Percentiles rank a stretch among this genome's conserved stretches.
phyloP scores from a whole-genome alignment of 2,329 filamentous ascomycete genomes.

The Trichoderma hamatum region DNA sequence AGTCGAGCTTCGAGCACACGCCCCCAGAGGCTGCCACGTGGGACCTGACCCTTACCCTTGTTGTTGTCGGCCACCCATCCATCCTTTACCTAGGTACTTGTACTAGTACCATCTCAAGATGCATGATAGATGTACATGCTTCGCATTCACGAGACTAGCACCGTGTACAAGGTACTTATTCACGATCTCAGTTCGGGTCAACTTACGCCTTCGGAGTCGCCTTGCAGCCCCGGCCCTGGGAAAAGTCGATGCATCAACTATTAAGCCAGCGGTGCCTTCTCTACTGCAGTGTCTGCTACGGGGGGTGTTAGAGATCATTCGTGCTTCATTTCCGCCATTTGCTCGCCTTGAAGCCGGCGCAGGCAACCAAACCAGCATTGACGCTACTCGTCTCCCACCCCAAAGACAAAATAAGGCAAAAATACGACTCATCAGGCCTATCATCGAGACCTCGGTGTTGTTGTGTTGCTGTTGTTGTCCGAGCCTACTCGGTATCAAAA shows the following conservation, averaged over 20 bases:
- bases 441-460: slow-evolving; percentile 1
- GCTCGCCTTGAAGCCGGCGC: not conserved
- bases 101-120: not conserved
- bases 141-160: not conserved
- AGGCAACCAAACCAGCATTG: not conserved
- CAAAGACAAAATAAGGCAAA: not conserved
- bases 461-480: not conserved
- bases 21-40: not conserved
- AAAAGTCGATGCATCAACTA: not conserved
- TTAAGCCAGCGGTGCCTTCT: not conserved
- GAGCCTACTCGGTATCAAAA: not conserved
- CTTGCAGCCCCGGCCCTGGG: not conserved
- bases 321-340: not conserved
- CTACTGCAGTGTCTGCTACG: not conserved
- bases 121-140: not conserved
- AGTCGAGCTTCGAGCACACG: not conserved
- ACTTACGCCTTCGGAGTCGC: not conserved
- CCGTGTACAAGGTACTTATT: not conserved
- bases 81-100: not conserved
- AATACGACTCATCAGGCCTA: not conserved
- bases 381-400: not conserved
- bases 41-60: too few species aligned
- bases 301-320: not conserved
- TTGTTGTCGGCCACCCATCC: not conserved
- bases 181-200: not conserved